Conservation (phyloP, 75 land plant species). For the Selaginella tamariscina region DNA sequence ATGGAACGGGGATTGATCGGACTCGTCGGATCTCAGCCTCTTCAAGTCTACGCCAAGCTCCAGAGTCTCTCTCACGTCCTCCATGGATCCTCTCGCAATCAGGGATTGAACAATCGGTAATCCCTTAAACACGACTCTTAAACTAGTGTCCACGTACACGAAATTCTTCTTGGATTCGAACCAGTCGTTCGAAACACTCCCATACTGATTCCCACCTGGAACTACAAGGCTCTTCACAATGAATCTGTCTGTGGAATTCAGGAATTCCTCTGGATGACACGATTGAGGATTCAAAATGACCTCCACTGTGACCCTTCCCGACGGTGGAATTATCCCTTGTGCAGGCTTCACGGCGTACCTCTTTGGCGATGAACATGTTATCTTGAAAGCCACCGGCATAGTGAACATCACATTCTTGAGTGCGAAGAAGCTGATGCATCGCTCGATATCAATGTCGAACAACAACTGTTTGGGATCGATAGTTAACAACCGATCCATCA, state of each 20-base stretch:
- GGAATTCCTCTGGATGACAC: background rate
- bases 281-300: conserved; percentile 36
- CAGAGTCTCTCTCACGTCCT: background rate
- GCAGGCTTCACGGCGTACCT: conserved; percentile 59
- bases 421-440: conserved; percentile 37
- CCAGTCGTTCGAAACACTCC: conserved; percentile 21
- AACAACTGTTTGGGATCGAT: conserved; percentile 41
- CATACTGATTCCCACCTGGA: background rate
- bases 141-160: conserved; percentile 25
- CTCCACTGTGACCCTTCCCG: conserved; percentile 29
- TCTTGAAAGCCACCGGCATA: conserved; percentile 50
- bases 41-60: background rate
- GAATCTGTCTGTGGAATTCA: conserved; percentile 26
- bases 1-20: background rate
- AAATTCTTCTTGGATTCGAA: conserved; percentile 17
- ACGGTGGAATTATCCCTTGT: conserved; percentile 40
- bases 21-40: background rate
- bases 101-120: conserved; percentile 28
- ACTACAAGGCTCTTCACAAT: conserved; percentile 33
- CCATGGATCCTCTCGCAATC: conserved; percentile 2
- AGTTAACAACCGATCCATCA: conserved; percentile 42
- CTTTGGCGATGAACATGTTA: conserved; percentile 55
- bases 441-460: conserved; percentile 38
- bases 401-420: conserved; percentile 37
- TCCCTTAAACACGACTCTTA: conserved; percentile 38